Base-by-base conservation (phyloP, 2,329 filamentous ascomycete genomes). In the Tothia fuscella region DNA sequence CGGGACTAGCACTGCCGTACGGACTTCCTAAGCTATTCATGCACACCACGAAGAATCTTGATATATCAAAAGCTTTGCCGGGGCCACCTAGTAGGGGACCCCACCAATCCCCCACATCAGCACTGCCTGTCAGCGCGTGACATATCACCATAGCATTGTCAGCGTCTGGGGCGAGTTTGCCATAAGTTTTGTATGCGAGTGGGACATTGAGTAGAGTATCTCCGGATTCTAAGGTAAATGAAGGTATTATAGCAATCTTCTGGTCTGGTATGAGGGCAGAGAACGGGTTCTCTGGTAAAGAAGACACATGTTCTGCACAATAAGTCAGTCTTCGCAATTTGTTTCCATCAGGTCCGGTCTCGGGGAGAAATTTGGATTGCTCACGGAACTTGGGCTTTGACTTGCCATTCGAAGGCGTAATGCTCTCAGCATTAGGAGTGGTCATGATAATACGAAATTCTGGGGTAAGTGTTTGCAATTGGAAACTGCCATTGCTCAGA, bases 141-240 rank as follows among this genome's bases (percentile, higher is more conserved):
- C 85, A 93, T 54, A 80, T 78, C 39, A 80, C 72, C 64, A 80
- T 67, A 32, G 67, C 74, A 62, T 80, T 80, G 60, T 80, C 71
- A 33, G 64, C 55, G 20, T 63, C 60, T 2, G 71, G 65, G 4
- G 74, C 71, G 20, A 80, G 64, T 20, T 63, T 63, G 44, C 76
- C 76, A 44, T 72, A 72, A 3, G 71, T 75, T 46, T 76, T 80
- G 62, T 79, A 80, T 44, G 76, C 76, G 38, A 80, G 65, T 3
- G 72, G 74, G 13, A 79, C 73, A 74, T 96, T 91, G 51, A 72
- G 66, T 16, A 98, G 71, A 1, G 75, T 81, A 19, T 82, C 85
- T 37, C 91, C 91, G 2, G 88, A 96, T 62, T 98, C 91, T 50
- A 98, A 82, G 6, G 82, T 87, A 60, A 95, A 94, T 20, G 80